Base-by-base conservation (phyloP, 371 early-diverging fungal species). In the Mortierella sp. region DNA sequence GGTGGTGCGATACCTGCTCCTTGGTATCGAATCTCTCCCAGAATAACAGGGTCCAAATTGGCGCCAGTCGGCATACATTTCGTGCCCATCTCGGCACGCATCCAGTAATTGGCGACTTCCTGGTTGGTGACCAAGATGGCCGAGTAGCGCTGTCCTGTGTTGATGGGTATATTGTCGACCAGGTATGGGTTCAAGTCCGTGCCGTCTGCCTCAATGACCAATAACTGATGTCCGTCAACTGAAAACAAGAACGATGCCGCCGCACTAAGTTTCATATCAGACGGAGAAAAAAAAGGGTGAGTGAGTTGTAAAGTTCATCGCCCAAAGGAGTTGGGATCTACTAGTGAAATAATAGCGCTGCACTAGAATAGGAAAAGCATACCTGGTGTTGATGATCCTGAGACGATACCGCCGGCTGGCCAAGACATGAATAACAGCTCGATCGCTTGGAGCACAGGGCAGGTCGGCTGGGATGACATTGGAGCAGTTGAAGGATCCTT, bases 61-160 rank as follows among this genome's bases (percentile, higher is more conserved):
- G 75, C 34, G 3, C 67, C 13, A 48, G 61, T 59, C 11, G 81
- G 83, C 44, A 83, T 28, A 73, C 83, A 87, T 5, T 21, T 67
- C 37, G 26, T 72, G 72, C 83, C 87, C 13, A 87, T 67, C 57
- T 87, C 83, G 3, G 83, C 87, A 34, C 87, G 67, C 87, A 88
- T 86, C 82, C 82, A 86, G 55, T 86, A 88, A 69, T 88, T 88
- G 1, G 76, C 71, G 6, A 82, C 59, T 9, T 80, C 79, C 77
- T 88, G 86, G 26, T 88, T 86, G 8, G 88, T 55, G 9, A 78
- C 77, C 46, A 88, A 75, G 72, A 88, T 88, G 26, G 83, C 88
- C 14, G 88, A 88, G 76, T 88, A 88, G 3, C 88, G 88, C 71
- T 88, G 88, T 43, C 86, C 88, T 34, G 82, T 50, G 72, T 88